Evolutionary conservation across 2,329 filamentous ascomycete genomes (phyloP).

Genomic region (Penicillium sp.): DNA sequence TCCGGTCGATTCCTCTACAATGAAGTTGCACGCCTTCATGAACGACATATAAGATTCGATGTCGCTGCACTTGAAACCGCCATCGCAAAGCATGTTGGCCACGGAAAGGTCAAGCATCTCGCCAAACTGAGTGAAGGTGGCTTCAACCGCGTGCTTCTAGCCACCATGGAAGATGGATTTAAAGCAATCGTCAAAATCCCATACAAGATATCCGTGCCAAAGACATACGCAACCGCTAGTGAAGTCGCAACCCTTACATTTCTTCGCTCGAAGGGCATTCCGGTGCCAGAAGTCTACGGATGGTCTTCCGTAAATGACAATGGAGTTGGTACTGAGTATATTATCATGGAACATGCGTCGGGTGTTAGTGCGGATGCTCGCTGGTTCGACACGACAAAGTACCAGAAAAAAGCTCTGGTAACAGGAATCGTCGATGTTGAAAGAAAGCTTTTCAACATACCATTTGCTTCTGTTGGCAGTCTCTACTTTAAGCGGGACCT

Average conservation of each 20-base stretch:
- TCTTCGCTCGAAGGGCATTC: slow-evolving; percentile 20
- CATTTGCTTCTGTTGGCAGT: slow-evolving; percentile 17
- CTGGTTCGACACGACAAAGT: slow-evolving; percentile 21
- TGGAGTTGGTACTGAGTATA: slow-evolving; percentile 26
- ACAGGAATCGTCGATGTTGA: slow-evolving; percentile 19
- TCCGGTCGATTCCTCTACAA: slow-evolving; percentile 18
- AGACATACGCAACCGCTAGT: slow-evolving; percentile 20
- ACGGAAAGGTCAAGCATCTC: background rate
- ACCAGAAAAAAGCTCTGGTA: slow-evolving; percentile 14
- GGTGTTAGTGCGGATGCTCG: slow-evolving; percentile 15
- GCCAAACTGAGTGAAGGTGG: slow-evolving; percentile 15
- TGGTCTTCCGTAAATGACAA: slow-evolving; percentile 21
- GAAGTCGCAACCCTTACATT: slow-evolving; percentile 23
- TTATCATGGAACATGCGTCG: slow-evolving; percentile 16
- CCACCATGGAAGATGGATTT: slow-evolving; percentile 22
- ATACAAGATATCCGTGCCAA: slow-evolving; percentile 19
- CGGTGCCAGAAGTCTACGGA: slow-evolving; percentile 19
- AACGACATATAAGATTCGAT: slow-evolving; percentile 15
- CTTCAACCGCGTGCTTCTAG: slow-evolving; percentile 21
- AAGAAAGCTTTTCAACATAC: slow-evolving; percentile 17
- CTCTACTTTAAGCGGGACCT: slow-evolving; percentile 20
- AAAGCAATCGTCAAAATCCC: slow-evolving; percentile 21
- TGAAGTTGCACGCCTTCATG: slow-evolving; percentile 11
- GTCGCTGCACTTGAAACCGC: slow-evolving; percentile 6
- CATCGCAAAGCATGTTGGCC: background rate